These are phyloP conservation scores for Hypoxylon crocopeplum DNA, from an alignment of 495 filamentous ascomycete genomes.

Conservation along the genomic window DNA sequence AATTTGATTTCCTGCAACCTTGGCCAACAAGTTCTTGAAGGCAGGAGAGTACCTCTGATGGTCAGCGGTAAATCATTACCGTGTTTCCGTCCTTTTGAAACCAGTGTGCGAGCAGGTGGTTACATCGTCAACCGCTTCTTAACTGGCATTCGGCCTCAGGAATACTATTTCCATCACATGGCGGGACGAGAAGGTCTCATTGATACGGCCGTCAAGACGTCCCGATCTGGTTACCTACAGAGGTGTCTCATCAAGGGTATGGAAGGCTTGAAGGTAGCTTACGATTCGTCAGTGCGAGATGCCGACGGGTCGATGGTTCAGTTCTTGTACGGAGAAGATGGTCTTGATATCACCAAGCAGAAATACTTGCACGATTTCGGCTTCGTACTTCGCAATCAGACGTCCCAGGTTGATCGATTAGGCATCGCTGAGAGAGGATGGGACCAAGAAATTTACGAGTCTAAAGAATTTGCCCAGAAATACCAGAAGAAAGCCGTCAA, in stretches of 20 bases:
- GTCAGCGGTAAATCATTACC: constrained; percentile 96
- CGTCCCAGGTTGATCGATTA: constrained; percentile 53
- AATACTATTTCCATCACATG: constrained; percentile 99
- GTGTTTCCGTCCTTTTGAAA: constrained; percentile 92
- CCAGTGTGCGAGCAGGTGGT: constrained; percentile 86
- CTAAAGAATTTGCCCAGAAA: constrained; percentile 69
- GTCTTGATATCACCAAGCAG: constrained; percentile 90
- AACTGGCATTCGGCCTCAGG: constrained; percentile 95
- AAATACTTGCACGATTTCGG: constrained; percentile 90
- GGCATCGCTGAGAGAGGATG: constrained; percentile 43
- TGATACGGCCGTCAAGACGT: constrained; percentile 99
- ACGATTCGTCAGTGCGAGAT: constrained; percentile 93
- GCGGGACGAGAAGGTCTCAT: constrained; percentile 98
- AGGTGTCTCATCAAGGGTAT: constrained; percentile 99
- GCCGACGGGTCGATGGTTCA: constrained; percentile 92
- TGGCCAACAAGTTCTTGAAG: constrained; percentile 96
- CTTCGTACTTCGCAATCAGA: constrained; percentile 82
- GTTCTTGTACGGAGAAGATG: constrained; percentile 97
- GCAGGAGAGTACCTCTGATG: constrained; percentile 94
- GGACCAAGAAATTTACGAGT: constrained; percentile 57
- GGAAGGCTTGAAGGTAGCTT: constrained; percentile 91
- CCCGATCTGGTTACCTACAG: constrained; percentile 94
- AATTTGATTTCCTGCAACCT: constrained; percentile 97
- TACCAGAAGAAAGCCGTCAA: constrained; percentile 81
- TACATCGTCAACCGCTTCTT: constrained; percentile 97